Evolutionary conservation across 23 red algal species (phyloP).

Genomic region (Gracilariopsis chorda): DNA sequence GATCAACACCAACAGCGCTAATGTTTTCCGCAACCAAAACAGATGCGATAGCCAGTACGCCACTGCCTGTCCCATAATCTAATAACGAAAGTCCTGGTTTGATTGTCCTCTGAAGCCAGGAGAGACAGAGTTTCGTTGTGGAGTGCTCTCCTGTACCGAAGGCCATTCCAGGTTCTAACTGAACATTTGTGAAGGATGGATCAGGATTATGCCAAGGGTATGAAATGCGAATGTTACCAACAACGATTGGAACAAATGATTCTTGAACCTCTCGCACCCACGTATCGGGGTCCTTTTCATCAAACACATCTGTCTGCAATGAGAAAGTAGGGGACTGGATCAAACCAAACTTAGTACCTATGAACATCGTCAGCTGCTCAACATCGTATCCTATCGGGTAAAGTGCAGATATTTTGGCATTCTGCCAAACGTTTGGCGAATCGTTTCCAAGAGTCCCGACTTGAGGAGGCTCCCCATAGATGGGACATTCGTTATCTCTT

Average conservation of each 20-base stretch:
- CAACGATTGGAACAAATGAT: constrained; percentile 56
- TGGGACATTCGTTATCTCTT: constrained; percentile 12
- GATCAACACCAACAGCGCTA: constrained; percentile 62
- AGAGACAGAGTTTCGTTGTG: constrained; percentile 75
- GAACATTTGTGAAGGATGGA: constrained; percentile 15
- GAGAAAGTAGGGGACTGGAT: constrained; percentile 11
- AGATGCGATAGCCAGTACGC: constrained; percentile 72
- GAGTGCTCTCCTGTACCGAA: constrained; percentile 99
- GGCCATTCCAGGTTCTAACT: constrained; percentile 78
- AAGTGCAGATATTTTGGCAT: constrained; percentile 39
- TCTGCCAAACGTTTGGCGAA: constrained; percentile 3
- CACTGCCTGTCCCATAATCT: constrained; percentile 93
- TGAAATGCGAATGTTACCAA: constrained; percentile 48
- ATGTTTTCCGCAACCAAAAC: not conserved
- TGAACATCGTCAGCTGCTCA: constrained; percentile 31
- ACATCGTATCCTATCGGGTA: constrained; percentile 8
- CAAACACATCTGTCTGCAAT: constrained; percentile 10
- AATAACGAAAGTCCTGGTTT: constrained; percentile 40
- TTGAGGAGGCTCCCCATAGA: constrained; percentile 35
- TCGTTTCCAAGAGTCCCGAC: not conserved
- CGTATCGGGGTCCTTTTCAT: constrained; percentile 48
- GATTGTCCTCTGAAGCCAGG: constrained; percentile 35
- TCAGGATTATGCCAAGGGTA: constrained; percentile 74
- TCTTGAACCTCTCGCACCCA: constrained; percentile 73
- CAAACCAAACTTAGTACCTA: constrained; percentile 38